Percentiles rank a stretch among this genome's conserved stretches.
phyloP scores from a whole-genome alignment of 83 land plant species.

The Thuja plicata region DNA sequence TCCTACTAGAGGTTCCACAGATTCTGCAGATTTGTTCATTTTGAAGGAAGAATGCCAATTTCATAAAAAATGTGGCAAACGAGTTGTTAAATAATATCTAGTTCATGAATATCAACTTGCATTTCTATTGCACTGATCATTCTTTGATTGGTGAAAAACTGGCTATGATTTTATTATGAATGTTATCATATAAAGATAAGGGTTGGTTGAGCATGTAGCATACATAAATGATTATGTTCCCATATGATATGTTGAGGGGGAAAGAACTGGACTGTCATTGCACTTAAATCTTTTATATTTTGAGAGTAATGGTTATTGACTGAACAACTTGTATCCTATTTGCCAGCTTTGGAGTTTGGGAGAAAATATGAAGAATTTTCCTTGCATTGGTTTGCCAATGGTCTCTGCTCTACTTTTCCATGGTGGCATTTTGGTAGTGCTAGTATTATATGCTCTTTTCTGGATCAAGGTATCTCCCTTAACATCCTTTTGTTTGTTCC shows the following conservation, averaged over 20 bases:
- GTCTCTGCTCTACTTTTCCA: constrained; percentile 56
- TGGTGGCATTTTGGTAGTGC: constrained; percentile 55
- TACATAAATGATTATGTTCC: too few species aligned
- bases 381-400: constrained; percentile 40
- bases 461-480: constrained; percentile 61
- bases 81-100: not conserved
- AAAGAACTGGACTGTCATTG: not conserved
- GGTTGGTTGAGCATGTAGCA: too few species aligned
- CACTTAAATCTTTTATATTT: not conserved
- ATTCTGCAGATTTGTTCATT: not conserved
- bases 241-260: too few species aligned
- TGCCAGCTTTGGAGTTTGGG: constrained; percentile 55
- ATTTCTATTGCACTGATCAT: not conserved
- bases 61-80: not conserved
- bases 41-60: not conserved
- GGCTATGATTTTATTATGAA: not conserved
- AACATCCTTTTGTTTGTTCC: not conserved
- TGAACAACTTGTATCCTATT: not conserved
- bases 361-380: constrained; percentile 62
- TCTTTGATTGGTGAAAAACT: not conserved
- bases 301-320: not conserved
- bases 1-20: not conserved
- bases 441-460: constrained; percentile 53
- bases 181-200: not conserved
- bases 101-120: not conserved